Base-by-base conservation (phyloP, 2,329 filamentous ascomycete species). In the Penicillium brevicompactum region DNA sequence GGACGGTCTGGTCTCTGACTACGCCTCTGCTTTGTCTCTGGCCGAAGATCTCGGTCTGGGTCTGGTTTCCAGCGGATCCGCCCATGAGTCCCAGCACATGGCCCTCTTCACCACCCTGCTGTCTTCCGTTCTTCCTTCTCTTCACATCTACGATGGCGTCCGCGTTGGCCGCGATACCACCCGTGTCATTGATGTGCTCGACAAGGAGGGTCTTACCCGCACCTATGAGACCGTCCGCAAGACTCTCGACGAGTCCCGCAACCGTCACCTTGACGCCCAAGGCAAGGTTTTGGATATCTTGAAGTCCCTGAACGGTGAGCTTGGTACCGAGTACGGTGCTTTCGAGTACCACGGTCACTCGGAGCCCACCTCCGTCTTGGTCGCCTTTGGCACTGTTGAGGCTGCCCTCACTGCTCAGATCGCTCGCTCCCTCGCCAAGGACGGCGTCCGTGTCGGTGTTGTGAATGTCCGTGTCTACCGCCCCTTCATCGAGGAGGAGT, bases 11-110 rank as follows among this genome's bases (percentile, higher is more conserved):
- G 89, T 96, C 41, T 85, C 91, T 57, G 92, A 97, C 74, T 99
- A 99, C 75, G 86, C 87, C 57, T 85, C 87, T 40, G 88, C 91
- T 3, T 81, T 97, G 68, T 85, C 87, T 61, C 78, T 93, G 46
- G 89, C 91, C 8, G 94, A 97, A 74, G 94, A 97, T 64, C 84
- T 97, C 13, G 93, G 94, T 14, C 81, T 97, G 27, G 92, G 88
- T 45, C 82, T 99, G 41, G 85, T 99, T 45, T 85, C 90, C 61
- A 96, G 91, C 72, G 86, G 86, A 50, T 96, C 92, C 30, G 87
- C 90, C 30, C 92, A 95, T 65, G 94, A 99, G 79, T 84, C 89
- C 46, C 94, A 99, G 81, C 94, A 99, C 78, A 96, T 96, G 89
- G 85, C 92, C 7, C 78, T 96, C n/a, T 87, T 96, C 66, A 85